Base-by-base conservation (phyloP, 768 basidiomycete species). In the Polyporus arcularius region DNA sequence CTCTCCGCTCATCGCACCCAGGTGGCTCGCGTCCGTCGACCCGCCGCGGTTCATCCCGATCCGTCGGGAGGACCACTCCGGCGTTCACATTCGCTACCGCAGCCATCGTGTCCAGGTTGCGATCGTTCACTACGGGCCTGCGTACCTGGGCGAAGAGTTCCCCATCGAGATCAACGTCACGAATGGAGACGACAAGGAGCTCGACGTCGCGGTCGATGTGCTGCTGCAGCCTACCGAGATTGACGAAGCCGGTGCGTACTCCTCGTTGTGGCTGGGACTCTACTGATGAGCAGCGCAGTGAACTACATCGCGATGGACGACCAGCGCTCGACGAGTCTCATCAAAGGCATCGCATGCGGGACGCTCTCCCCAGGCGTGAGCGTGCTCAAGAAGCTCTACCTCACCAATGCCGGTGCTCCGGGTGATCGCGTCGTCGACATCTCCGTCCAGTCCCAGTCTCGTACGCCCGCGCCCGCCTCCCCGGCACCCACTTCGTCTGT, bases 401-500 rank as follows among this genome's bases (percentile, higher is more conserved):
- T 96, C 39, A 73, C 78, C 42, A 86, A 82, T 65, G 77, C 79
- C 0, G 88, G 92, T 14, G 82, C 80, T 1, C 76, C 83, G 1
- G 92, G 90, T 2, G 84, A 90, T 54, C 83, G 94, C 46, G 80
- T 85, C 46, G 72, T 97, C 55, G 95, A 97, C 69, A 76, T 96
- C 39, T 94, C 93, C 0, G 75, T 96, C 39, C 88, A 87, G 57
- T 88, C 92, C 9, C 78, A 76, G 26, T 69, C 80, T n/a, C 48
- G 15, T 3, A n/a, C 50, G 28, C 55, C 65, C 1, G 52, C 66
- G 5, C 60, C 67, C 0, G 55, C 58, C 11, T 4, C n/a, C n/a
- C 10, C 53, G 18, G 15, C 16, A 28, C 28, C 40, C 2, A 39
- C 58, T 10, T 21, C 50, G 12, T 30, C 55, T 14, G 59, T 57